Percentiles rank a stretch among this genome's conserved stretches.
These are phyloP conservation scores for Cyberlindnera lachancei DNA, from an alignment of 805 yeast species.

Conservation along the genomic window DNA sequence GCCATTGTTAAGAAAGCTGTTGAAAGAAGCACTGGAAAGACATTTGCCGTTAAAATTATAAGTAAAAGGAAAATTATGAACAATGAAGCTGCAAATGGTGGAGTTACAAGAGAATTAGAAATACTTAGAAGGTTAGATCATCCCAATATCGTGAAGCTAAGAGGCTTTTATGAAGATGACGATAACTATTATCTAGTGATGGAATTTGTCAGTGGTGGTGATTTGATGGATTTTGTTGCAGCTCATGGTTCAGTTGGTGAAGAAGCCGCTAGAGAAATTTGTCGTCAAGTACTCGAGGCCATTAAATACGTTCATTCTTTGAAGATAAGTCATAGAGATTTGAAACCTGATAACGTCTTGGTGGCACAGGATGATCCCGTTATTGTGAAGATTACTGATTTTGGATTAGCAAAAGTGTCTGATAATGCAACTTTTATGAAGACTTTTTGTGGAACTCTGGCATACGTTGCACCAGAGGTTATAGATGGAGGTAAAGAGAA, in stretches of 20 bases:
- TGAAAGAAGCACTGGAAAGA: slow-evolving; percentile 75
- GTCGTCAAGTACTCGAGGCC: slow-evolving; percentile 78
- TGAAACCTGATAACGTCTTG: slow-evolving; percentile 92
- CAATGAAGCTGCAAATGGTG: slow-evolving; percentile 65
- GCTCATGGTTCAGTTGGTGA: slow-evolving; percentile 90
- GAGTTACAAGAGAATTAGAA: slow-evolving; percentile 80
- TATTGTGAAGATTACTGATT: slow-evolving; percentile 87
- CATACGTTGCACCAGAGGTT: slow-evolving; percentile 96
- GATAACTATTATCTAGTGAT: slow-evolving; percentile 80
- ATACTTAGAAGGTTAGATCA: slow-evolving; percentile 74
- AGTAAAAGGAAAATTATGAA: slow-evolving; percentile 74
- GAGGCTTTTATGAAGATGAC: slow-evolving; percentile 79
- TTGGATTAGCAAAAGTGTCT: slow-evolving; percentile 89
- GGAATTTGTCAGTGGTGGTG: slow-evolving; percentile 97
- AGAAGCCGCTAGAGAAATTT: slow-evolving; percentile 79
- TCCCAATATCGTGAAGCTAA: slow-evolving; percentile 75
- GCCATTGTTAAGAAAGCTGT: slow-evolving; percentile 91
- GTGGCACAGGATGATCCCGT: slow-evolving; percentile 91
- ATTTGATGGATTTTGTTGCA: slow-evolving; percentile 93
- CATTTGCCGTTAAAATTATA: slow-evolving; percentile 88
- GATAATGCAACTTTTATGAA: slow-evolving; percentile 82
- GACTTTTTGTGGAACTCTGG: slow-evolving; percentile 95
- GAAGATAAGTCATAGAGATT: slow-evolving; percentile 93
- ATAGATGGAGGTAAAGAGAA: too few relatives aligned
- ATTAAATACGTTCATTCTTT: slow-evolving; percentile 79